Base-by-base conservation (phyloP, 106 monocot genomes). In the Xerophyta viscosa region DNA sequence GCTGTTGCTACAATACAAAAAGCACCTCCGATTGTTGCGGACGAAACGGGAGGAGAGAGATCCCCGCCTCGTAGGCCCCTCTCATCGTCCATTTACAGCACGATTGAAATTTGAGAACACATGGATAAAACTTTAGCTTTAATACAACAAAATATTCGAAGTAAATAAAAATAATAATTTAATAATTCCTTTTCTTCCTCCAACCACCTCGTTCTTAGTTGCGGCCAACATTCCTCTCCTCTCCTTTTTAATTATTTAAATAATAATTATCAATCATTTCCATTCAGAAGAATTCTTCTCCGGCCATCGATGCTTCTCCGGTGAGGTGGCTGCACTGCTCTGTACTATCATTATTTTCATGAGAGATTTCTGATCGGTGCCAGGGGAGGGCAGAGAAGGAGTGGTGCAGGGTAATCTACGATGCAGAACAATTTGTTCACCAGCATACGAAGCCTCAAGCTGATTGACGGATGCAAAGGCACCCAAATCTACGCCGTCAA, bases 401-500 rank as follows among this genome's bases (percentile, higher is more conserved):
- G 31, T 18, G 41, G 15, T 10, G 37, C 8, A 19, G 24, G 27
- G n/a, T 10, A 19, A 46, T n/a, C n/a, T 14, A 20, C 29, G 52
- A 93, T 93, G 92, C 87, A 87, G 74, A 87, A 93, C 68, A 83
- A 80, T 66, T 77, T 93, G 45, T 37, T 93, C 41, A 93, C 88
- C 33, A 81, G 74, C 24, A 88, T 94, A 31, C 68, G 88, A 25
- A 88, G 84, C 75, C 37, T 94, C 49, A 94, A 84, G 69, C 53
- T 94, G 3, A 70, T 84, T 66, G 94, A 94, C 4, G 81, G 84
- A 12, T 84, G 94, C 75, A 84, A 84, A 36, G 72, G 77, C 20
- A 51, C 60, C 27, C 84, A 75, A 49, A 67, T 84, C 7, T 88
- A 62, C 74, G 73, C 84, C 25, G 9, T 74, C 26, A 71, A 72